Percentiles rank a stretch among this genome's conserved stretches.
Evolutionary conservation across 805 yeast species (phyloP).

Genomic region (Hanseniaspora thailandica): DNA sequence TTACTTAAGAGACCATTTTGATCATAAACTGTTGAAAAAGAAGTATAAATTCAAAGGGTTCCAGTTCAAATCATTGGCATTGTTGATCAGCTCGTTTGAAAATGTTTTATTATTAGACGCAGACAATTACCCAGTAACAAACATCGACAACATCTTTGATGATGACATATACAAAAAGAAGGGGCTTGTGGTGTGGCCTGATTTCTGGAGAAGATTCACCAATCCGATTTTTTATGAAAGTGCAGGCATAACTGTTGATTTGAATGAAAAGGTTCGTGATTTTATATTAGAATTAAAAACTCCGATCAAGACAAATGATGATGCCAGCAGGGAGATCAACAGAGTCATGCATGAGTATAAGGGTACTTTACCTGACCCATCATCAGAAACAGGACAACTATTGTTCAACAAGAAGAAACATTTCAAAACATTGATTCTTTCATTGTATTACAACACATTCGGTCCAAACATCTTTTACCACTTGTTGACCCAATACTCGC

Average conservation of each 20-base stretch:
- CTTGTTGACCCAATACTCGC: conserved; percentile 58
- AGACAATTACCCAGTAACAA: conserved; percentile 58
- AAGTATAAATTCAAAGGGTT: conserved; percentile 46
- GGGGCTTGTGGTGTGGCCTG: conserved; percentile 66
- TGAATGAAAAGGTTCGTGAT: conserved; percentile 30
- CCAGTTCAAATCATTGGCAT: conserved; percentile 58
- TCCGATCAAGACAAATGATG: conserved; percentile 17
- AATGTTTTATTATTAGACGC: conserved; percentile 63
- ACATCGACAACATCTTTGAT: conserved; percentile 50
- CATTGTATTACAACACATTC: conserved; percentile 53
- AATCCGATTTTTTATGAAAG: conserved; percentile 61
- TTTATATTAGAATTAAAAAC: conserved; percentile 29
- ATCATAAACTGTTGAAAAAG: conserved; percentile 33
- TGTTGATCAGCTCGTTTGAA: conserved; percentile 61
- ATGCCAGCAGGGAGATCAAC: conserved; percentile 13
- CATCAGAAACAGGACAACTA: conserved; percentile 64
- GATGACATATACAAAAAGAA: conserved; percentile 42
- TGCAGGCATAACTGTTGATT: conserved; percentile 43
- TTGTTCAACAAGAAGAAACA: conserved; percentile 51
- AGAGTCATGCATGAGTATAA: conserved; percentile 47
- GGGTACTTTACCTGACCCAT: conserved; percentile 56
- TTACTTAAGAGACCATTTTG: conserved; percentile 46
- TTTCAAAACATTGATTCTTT: conserved; percentile 44
- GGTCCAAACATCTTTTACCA: conserved; percentile 67
- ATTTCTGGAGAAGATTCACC: conserved; percentile 77